phyloP scores from a whole-genome alignment of 2,329 filamentous ascomycete species.

The Colletotrichum plurivorum region DNA sequence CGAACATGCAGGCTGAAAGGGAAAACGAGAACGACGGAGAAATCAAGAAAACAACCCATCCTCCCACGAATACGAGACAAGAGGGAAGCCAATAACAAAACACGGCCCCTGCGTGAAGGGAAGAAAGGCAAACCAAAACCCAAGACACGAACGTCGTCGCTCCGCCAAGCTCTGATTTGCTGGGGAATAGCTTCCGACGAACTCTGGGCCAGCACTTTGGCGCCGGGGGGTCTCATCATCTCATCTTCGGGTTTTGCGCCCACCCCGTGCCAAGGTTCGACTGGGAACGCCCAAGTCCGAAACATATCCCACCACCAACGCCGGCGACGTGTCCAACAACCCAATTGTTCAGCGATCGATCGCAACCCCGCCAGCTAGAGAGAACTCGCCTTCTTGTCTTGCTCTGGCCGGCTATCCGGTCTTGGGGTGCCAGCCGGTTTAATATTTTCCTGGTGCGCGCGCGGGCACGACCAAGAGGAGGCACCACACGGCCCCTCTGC shows the following conservation, averaged over 20 bases:
- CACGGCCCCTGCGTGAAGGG: conserved; percentile 1
- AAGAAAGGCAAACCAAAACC: not conserved
- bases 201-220: conserved; percentile 9
- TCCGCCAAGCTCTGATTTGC: conserved; percentile 8
- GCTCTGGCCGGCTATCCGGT: conserved; percentile 20
- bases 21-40: not conserved
- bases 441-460: conserved; percentile 6
- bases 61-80: too few relatives aligned
- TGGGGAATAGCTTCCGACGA: not conserved
- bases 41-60: too few relatives aligned
- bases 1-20: conserved; percentile 11
- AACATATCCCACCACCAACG: conserved; percentile 17
- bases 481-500: conserved; percentile 24
- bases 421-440: conserved; percentile 13
- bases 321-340: not conserved
- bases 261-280: conserved; percentile 7
- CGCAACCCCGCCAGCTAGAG: not conserved
- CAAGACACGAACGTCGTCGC: not conserved
- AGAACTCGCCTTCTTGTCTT: conserved; percentile 1
- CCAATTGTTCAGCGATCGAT: conserved; percentile 13
- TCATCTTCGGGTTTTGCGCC: conserved; percentile 38
- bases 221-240: conserved; percentile 29
- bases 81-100: not conserved
- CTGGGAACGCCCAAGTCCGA: conserved; percentile 22
- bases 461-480: not conserved